Base-by-base conservation (phyloP, 441 rosid genomes). In the Cnidoscolus chayamansa region DNA sequence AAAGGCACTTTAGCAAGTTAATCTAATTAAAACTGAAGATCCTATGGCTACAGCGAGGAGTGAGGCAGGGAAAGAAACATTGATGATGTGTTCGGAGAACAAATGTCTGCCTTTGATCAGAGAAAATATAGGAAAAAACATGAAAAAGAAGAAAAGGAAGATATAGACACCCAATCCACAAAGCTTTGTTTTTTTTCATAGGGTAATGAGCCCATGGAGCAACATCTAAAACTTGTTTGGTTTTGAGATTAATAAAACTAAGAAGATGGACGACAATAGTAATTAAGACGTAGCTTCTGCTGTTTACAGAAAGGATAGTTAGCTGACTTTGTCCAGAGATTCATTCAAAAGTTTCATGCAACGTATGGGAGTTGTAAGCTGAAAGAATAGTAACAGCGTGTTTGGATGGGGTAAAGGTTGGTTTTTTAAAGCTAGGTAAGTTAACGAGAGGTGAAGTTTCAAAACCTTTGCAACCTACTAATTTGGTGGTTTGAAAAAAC, bases 221-320 rank as follows among this genome's bases (percentile, higher is more conserved):
- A 16, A 35, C n/a, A 62, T 31, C 48, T 6, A 62, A 16, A 16
- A 15, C 19, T 20, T 35, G 7, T 62, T 17, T 62, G 65, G 40
- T 32, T 4, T 32, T 61, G 48, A 35, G 37, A 35, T 32, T 35
- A 20, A 61, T 1, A 61, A 15, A 16, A 62, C 48, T 62, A 35
- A 2, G 25, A 35, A 35, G 5, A 35, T 35, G 40, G 0, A 62
- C 0, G 12, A 12, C 16, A 16, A 59, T 59, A 30, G 40, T 20
- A 59, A 30, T 13, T 59, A 43, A 10, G 10, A 59, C 43, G 31
- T 10, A 12, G 12, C n/a, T 30, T 59, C 61, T 7, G 6, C 6
- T 25, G 56, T 51, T 58, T 13, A 58, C 62, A 58, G 62, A 58
- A 59, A 60, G 7, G 15, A 60, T 13, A 60, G 32, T 60, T 32